Conservation (phyloP, 1,284 basidiomycete genomes). For the Malassezia psittaci region DNA sequence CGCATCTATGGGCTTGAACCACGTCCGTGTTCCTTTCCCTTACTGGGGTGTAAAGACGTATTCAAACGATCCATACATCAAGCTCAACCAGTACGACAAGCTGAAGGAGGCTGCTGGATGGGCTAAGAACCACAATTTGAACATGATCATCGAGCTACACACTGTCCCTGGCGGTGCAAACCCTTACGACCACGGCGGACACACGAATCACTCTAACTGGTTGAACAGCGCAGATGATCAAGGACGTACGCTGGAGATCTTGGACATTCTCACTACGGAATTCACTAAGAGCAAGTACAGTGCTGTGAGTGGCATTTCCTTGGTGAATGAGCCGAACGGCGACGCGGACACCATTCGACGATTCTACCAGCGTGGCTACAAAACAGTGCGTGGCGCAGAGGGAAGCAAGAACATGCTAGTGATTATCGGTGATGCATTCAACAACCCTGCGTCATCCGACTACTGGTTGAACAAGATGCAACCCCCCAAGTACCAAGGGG, state of each 20-base stretch:
- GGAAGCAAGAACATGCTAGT: conserved; percentile 23
- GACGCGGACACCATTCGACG: conserved; percentile 23
- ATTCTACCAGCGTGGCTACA: conserved; percentile 33
- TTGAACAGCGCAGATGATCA: conserved; percentile 60
- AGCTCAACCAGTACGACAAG: conserved; percentile 60
- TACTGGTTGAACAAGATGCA: conserved; percentile 66
- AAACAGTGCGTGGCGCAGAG: conserved; percentile 29
- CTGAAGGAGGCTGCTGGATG: conserved; percentile 60
- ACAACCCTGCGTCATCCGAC: conserved; percentile 53
- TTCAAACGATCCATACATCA: conserved; percentile 70
- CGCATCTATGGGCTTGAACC: conserved; percentile 50
- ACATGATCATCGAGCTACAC: conserved; percentile 66
- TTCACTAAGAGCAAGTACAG: conserved; percentile 31
- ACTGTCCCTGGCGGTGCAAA: conserved; percentile 51
- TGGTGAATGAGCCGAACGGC: conserved; percentile 39
- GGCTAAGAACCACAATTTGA: conserved; percentile 65
- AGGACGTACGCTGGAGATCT: conserved; percentile 60
- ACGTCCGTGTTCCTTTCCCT: conserved; percentile 76
- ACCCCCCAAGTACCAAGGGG: conserved; percentile 54
- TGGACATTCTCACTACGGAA: conserved; percentile 52
- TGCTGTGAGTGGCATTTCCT: conserved; percentile 32
- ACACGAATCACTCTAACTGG: conserved; percentile 61
- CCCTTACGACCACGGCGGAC: conserved; percentile 56
- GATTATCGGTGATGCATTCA: conserved; percentile 76
- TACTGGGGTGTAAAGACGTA: conserved; percentile 83